Evolutionary conservation across 1,284 basidiomycete genomes (phyloP).

Genomic region (Gymnopus androsaceus): DNA sequence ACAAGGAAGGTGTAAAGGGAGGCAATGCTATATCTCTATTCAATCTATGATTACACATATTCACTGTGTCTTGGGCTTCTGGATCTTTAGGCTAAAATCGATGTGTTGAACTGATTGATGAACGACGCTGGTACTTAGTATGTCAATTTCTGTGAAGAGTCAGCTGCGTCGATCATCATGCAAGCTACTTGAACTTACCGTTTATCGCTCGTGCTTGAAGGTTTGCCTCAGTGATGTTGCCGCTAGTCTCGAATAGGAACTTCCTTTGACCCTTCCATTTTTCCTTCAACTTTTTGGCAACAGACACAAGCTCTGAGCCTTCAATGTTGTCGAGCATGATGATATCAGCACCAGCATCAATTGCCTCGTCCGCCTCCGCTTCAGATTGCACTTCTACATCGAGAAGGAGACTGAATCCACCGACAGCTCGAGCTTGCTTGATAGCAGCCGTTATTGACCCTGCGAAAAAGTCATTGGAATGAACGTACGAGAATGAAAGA

Average conservation of each 20-base stretch:
- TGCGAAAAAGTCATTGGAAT: slow-evolving; percentile 26
- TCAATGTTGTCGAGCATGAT: slow-evolving; percentile 98
- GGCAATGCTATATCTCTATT: slow-evolving; percentile 74
- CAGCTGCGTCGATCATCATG: slow-evolving; percentile 8
- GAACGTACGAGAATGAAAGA: slow-evolving; percentile 7
- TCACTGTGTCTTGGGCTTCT: slow-evolving; percentile 47
- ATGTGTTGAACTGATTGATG: slow-evolving; percentile 92
- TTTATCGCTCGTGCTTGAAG: slow-evolving; percentile 74
- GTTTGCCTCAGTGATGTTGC: slow-evolving; percentile 88
- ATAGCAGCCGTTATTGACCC: slow-evolving; percentile 93
- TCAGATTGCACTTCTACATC: slow-evolving; percentile 94
- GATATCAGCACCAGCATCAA: slow-evolving; percentile 94
- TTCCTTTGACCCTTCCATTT: slow-evolving; percentile 79
- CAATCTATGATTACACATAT: slow-evolving; percentile 22
- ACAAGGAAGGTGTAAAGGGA: slow-evolving; percentile 68
- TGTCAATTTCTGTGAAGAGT: slow-evolving; percentile 78
- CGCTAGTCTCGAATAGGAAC: slow-evolving; percentile 90
- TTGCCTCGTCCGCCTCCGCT: slow-evolving; percentile 92
- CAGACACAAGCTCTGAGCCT: slow-evolving; percentile 68
- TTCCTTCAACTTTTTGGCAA: slow-evolving; percentile 72
- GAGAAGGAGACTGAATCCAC: slow-evolving; percentile 90
- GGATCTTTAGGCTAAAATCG: slow-evolving; percentile 93
- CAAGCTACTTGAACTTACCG: slow-evolving; percentile 45
- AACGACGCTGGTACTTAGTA: slow-evolving; percentile 89
- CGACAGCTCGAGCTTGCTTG: slow-evolving; percentile 81